Conservation (phyloP, 495 filamentous ascomycete species). For the Elasticomyces elasticus region DNA sequence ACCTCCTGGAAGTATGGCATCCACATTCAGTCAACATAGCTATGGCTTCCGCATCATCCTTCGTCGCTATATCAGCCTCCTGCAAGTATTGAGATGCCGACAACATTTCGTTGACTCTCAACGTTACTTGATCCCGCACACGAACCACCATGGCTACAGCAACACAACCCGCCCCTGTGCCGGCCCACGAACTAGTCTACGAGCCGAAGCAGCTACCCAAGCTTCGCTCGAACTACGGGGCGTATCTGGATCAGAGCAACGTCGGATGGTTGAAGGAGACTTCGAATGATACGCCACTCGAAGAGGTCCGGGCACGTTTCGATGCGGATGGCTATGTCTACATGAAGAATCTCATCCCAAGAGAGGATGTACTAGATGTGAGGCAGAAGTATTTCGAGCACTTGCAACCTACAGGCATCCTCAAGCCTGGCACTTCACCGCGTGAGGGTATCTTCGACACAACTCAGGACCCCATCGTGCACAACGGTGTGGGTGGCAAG, state of each 20-base stretch:
- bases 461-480: conserved; percentile 14
- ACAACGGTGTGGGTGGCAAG: conserved; percentile 20
- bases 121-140: not conserved
- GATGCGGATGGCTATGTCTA: conserved; percentile 24
- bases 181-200: conserved; percentile 21
- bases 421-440: conserved; percentile 17
- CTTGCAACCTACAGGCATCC: conserved; percentile 20
- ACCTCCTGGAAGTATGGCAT: not conserved
- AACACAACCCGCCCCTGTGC: conserved; percentile 13
- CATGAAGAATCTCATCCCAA: conserved; percentile 22
- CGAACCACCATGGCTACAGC: conserved; percentile 8
- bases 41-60: not conserved
- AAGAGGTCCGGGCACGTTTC: conserved; percentile 45
- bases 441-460: conserved; percentile 24
- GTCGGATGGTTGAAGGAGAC: conserved; percentile 22
- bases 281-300: conserved; percentile 40
- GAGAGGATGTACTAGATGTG: conserved; percentile 21
- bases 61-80: not conserved
- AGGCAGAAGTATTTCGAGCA: conserved; percentile 22
- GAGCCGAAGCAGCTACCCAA: conserved; percentile 23
- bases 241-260: conserved; percentile 12
- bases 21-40: not conserved
- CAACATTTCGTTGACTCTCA: not conserved
- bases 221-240: conserved; percentile 24
- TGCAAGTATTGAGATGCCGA: not conserved